Conservation (phyloP, 75 land plant species). For the Pinus tabuliformis region DNA sequence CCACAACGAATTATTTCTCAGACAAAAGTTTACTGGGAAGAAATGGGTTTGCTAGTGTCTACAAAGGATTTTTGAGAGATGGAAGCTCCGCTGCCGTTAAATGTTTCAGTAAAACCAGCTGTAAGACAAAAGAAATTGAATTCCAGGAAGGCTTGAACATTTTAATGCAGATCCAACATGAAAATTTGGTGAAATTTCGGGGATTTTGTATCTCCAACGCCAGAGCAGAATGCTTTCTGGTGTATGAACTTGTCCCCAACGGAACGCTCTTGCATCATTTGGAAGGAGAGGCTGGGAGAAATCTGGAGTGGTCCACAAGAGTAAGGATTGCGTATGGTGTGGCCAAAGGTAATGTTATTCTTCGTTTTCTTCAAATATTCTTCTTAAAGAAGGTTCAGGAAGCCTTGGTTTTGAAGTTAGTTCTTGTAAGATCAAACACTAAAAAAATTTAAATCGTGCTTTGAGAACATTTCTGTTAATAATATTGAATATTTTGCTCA, state of each 20-base stretch:
- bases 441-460: no score
- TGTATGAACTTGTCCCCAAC: constrained; percentile 19
- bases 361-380: not conserved
- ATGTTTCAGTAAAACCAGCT: constrained; percentile 24
- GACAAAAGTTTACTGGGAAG: constrained; percentile 35
- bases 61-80: constrained; percentile 36
- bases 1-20: constrained; percentile 42
- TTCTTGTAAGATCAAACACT: no score
- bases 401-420: no score
- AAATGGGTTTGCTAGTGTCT: constrained; percentile 29
- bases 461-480: no score
- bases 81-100: constrained; percentile 22
- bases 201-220: constrained; percentile 43
- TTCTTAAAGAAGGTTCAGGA: not conserved
- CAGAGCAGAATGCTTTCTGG: constrained; percentile 34
- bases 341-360: constrained; percentile 20
- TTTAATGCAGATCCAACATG: constrained; percentile 31
- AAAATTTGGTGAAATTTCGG: constrained; percentile 25
- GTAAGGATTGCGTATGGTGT: constrained; percentile 17
- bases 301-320: constrained; percentile 24
- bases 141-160: constrained; percentile 21
- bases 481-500: no score
- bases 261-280: constrained; percentile 21
- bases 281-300: not conserved
- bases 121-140: constrained; percentile 19